Conservation (phyloP, 164 flowering plant species). For the Berberis thunbergii region DNA sequence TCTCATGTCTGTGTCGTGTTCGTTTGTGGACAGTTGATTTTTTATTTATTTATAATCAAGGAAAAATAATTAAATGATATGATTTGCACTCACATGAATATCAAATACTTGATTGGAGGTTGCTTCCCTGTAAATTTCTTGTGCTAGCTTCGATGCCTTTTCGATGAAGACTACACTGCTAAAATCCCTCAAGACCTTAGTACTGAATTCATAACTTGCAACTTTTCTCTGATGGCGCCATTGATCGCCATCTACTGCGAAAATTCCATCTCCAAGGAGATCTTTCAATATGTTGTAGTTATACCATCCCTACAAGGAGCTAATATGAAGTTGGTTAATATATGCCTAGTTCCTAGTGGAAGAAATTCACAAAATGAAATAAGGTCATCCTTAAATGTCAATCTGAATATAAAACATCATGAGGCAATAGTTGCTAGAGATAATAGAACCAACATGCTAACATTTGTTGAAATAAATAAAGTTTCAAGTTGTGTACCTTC, state of each 20-base stretch:
- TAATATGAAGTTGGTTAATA: no score
- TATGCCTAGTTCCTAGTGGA: no score
- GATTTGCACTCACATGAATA: background rate
- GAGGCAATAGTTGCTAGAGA: no score
- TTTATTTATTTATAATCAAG: no score
- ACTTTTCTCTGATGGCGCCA: conserved; percentile 57
- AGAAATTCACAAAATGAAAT: no score
- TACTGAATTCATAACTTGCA: conserved; percentile 47
- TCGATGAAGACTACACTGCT: conserved; percentile 38
- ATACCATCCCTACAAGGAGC: conserved; percentile 23
- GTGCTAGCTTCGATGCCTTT: background rate
- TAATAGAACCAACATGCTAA: no score
- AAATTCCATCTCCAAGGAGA: conserved; percentile 54
- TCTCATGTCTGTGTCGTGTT: no score
- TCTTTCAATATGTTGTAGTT: conserved; percentile 32
- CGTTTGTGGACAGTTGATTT: no score
- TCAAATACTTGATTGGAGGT: background rate
- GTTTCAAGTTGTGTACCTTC: no score
- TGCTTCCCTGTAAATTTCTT: background rate
- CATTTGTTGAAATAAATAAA: no score
- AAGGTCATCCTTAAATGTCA: no score
- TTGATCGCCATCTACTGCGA: conserved; percentile 51
- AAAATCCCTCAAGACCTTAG: conserved; percentile 41
- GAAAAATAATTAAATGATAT: background rate
- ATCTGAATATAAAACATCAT: no score